Evolutionary conservation across 371 early-diverging fungal genomes (phyloP).

Genomic region (Nematocida homosporus): DNA sequence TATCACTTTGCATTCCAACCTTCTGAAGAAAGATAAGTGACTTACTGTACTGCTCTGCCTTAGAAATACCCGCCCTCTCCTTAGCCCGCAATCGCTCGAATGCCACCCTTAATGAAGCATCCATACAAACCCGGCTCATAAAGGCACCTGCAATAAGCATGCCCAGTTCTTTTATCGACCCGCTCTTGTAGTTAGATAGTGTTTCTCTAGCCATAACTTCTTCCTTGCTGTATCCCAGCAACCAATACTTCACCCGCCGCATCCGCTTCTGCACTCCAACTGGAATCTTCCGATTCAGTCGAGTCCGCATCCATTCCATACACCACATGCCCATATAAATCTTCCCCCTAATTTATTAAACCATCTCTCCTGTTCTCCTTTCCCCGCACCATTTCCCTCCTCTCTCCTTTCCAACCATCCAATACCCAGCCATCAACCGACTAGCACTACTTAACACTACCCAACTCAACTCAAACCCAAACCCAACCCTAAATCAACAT

Average conservation of each 20-base stretch:
- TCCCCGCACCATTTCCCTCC: background rate
- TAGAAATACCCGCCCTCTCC: slow-evolving; percentile 20
- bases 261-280: slow-evolving; percentile 15
- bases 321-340: too few relatives aligned
- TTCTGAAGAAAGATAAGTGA: slow-evolving; percentile 46
- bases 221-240: slow-evolving; percentile 9
- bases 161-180: slow-evolving; percentile 31
- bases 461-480: background rate
- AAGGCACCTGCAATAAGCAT: slow-evolving; percentile 49
- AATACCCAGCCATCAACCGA: background rate
- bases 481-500: background rate
- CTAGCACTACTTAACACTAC: background rate
- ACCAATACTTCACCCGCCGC: slow-evolving; percentile 17
- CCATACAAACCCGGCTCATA: slow-evolving; percentile 13
- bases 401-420: background rate
- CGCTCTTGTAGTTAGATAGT: slow-evolving; percentile 12
- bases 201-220: slow-evolving; percentile 20
- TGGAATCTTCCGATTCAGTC: too few relatives aligned
- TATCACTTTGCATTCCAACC: slow-evolving; percentile 31
- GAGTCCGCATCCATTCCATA: too few relatives aligned
- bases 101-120: slow-evolving; percentile 21
- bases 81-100: slow-evolving; percentile 1
- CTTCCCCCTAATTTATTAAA: too few relatives aligned
- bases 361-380: too few relatives aligned
- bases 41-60: slow-evolving; percentile 40